Conservation (phyloP, 192 early-diverging fungal genomes). For the Backusella westeae region DNA sequence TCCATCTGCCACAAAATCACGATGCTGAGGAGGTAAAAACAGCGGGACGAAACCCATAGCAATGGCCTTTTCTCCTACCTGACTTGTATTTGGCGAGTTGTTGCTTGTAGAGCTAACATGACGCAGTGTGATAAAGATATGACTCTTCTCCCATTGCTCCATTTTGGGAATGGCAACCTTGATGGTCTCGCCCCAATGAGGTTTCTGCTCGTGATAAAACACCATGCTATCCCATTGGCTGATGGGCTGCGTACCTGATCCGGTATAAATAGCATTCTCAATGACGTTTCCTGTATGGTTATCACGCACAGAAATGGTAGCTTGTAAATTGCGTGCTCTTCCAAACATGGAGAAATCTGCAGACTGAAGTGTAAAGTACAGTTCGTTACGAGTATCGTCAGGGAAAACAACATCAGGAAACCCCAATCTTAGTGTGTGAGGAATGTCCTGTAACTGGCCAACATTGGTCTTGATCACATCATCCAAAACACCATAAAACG, state of each 20-base stretch:
- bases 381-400: conserved; percentile 51
- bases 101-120: conserved; percentile 36
- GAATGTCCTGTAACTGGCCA: conserved; percentile 40
- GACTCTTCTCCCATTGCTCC: conserved; percentile 52
- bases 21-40: conserved; percentile 46
- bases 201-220: conserved; percentile 57
- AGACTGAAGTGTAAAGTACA: conserved; percentile 56
- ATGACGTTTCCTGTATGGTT: conserved; percentile 51
- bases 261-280: conserved; percentile 51
- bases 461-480: conserved; percentile 42
- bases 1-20: conserved; percentile 59
- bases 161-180: conserved; percentile 53
- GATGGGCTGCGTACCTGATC: conserved; percentile 30
- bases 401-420: conserved; percentile 61
- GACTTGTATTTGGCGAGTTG: neutral
- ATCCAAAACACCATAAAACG: conserved; percentile 41
- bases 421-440: conserved; percentile 52
- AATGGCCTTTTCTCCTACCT: conserved; percentile 44
- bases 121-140: conserved; percentile 59
- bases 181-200: conserved; percentile 64
- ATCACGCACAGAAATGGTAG: conserved; percentile 54
- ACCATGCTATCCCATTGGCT: conserved; percentile 56
- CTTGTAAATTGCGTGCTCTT: conserved; percentile 57
- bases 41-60: conserved; percentile 60
- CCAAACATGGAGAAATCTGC: conserved; percentile 55